Conservation (phyloP, 306 rosid genomes). For the Castanea sativa region DNA sequence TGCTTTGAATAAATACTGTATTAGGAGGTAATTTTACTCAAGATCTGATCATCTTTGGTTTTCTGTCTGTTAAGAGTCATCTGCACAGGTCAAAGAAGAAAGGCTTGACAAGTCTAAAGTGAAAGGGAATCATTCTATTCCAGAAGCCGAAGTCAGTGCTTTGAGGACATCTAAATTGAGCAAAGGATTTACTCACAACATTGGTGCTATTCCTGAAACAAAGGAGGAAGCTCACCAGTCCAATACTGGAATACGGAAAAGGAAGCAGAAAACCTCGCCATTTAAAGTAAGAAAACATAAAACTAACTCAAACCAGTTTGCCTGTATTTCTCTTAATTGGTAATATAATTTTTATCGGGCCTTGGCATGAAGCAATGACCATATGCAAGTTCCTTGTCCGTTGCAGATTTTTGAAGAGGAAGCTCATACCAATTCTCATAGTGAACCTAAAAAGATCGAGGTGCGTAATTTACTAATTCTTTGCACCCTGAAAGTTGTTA, state of each 20-base stretch:
- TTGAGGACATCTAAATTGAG: conserved; percentile 35
- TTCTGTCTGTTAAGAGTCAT: conserved; percentile 50
- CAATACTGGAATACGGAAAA: conserved; percentile 49
- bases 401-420: conserved; percentile 54
- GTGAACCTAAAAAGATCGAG: conserved; percentile 53
- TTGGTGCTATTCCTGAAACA: conserved; percentile 37
- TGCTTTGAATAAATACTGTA: not conserved
- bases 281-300: conserved; percentile 46
- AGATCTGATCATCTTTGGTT: conserved; percentile 18
- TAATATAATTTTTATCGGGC: conserved; percentile 19
- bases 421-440: conserved; percentile 41
- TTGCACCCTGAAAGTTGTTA: not conserved
- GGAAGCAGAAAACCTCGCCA: conserved; percentile 54
- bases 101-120: conserved; percentile 46
- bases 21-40: conserved; percentile 9
- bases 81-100: conserved; percentile 52
- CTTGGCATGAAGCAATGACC: conserved; percentile 24
- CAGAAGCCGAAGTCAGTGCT: conserved; percentile 38
- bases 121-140: conserved; percentile 41
- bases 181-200: conserved; percentile 33
- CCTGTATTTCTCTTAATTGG: not conserved
- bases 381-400: conserved; percentile 31
- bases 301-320: conserved; percentile 11
- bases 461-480: conserved; percentile 29
- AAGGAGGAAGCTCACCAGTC: conserved; percentile 42